Percentiles rank a stretch among this genome's conserved stretches.
These are phyloP conservation scores for Cercospora nicotianae DNA, from an alignment of 2,329 filamentous ascomycete species.

Conservation along the genomic window DNA sequence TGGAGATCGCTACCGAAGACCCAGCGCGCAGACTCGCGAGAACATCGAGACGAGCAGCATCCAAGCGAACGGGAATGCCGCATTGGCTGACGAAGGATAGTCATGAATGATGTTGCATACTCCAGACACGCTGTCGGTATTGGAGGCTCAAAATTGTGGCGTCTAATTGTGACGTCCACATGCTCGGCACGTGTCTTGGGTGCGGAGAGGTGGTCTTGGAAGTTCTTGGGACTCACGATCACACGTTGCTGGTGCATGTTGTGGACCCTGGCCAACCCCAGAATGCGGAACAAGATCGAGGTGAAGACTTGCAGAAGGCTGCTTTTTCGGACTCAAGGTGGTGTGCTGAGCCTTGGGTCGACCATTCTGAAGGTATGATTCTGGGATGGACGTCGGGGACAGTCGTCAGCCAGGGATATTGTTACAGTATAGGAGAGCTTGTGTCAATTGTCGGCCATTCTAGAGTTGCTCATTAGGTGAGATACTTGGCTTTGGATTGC, in stretches of 20 bases:
- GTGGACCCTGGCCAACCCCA: background rate
- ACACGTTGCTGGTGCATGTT: background rate
- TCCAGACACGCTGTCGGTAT: background rate
- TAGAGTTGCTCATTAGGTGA: background rate
- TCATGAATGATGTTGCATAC: background rate
- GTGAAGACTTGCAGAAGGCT: constrained; percentile 1
- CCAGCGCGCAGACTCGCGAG: background rate
- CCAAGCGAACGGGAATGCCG: background rate
- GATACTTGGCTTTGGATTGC: background rate
- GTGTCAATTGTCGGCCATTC: background rate
- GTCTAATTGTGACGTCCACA: constrained; percentile 6
- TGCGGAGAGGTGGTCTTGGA: constrained; percentile 17
- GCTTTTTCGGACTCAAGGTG: background rate
- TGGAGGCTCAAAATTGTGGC: constrained; percentile 17
- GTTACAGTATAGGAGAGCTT: background rate
- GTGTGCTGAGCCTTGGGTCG: background rate
- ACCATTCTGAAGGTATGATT: background rate
- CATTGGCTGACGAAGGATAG: constrained; percentile 12
- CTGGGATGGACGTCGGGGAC: background rate
- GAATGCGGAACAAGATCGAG: background rate
- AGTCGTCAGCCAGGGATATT: background rate
- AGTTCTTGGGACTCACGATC: constrained; percentile 7
- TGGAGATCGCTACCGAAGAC: background rate
- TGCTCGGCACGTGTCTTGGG: constrained; percentile 19
- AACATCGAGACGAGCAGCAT: constrained; percentile 2